phyloP scores from a whole-genome alignment of 495 filamentous ascomycete genomes.

The Polyplosphaeria fusca region DNA sequence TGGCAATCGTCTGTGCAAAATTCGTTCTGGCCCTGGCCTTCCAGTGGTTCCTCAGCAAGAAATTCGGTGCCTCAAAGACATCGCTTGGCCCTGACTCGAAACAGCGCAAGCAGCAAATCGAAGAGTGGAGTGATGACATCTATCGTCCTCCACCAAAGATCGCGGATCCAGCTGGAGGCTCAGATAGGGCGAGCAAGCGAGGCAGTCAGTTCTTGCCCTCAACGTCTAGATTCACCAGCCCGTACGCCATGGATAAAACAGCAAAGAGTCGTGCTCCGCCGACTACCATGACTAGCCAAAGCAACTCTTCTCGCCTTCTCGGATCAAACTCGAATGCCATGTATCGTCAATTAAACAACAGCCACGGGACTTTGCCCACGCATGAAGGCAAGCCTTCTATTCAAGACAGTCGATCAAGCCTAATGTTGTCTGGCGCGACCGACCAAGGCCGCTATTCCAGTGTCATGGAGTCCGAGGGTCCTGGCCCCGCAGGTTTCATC shows the following conservation, averaged over 20 bases:
- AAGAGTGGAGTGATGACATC: conserved; percentile 98
- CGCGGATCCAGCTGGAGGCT: conserved; percentile 55
- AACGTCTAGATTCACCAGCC: conserved; percentile 91
- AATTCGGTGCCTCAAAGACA: conserved; percentile 74
- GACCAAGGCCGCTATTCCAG: conserved; percentile 51
- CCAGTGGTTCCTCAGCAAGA: conserved; percentile 88
- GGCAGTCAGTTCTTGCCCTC: conserved; percentile 75
- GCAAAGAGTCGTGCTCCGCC: conserved; percentile 56
- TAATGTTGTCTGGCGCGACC: conserved; percentile 46
- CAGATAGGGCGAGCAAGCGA: conserved; percentile 74
- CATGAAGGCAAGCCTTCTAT: conserved; percentile 30
- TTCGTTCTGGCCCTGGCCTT: conserved; percentile 89
- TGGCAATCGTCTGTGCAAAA: conserved; percentile 81
- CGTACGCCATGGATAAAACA: conserved; percentile 68
- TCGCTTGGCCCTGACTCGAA: conserved; percentile 64
- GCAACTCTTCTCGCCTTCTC: conserved; percentile 69
- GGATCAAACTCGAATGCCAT: conserved; percentile 61
- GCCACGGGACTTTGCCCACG: conserved; percentile 58
- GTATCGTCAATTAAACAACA: conserved; percentile 68
- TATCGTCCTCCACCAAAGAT: conserved; percentile 84
- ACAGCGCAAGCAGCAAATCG: conserved; percentile 86
- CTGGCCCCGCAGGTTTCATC: conserved; percentile 88
- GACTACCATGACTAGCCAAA: conserved; percentile 96
- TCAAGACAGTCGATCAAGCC: conserved; percentile 53
- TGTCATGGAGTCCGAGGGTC: conserved; percentile 62